These are phyloP conservation scores for Daphne laureola DNA, from an alignment of 441 rosid species.

Conservation along the genomic window DNA sequence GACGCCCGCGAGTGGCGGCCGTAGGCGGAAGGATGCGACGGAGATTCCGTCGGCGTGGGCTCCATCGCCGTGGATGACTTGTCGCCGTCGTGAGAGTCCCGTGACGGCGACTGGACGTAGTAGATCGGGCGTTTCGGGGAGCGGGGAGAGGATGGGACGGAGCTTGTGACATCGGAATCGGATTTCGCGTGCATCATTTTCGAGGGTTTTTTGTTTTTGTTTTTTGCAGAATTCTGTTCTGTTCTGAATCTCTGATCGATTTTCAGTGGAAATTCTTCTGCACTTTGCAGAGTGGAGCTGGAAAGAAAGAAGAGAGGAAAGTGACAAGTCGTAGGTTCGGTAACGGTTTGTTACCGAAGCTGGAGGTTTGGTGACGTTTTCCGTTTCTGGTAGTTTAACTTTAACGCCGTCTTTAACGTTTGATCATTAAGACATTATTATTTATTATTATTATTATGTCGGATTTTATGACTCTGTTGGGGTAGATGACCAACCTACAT, in stretches of 20 bases:
- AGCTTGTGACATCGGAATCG: conserved; percentile 70
- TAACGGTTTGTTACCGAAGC: background rate
- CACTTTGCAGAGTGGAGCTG: background rate
- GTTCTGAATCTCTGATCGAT: too few relatives aligned
- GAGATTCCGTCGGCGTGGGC: conserved; percentile 33
- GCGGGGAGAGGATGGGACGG: conserved; percentile 62
- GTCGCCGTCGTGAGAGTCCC: conserved; percentile 72
- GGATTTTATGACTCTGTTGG: too few relatives aligned
- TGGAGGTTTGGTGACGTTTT: conserved; percentile 14
- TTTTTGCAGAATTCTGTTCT: too few relatives aligned
- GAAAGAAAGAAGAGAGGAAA: background rate
- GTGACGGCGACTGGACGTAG: conserved; percentile 77
- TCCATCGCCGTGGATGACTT: conserved; percentile 39
- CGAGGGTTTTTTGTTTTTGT: background rate
- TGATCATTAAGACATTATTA: too few relatives aligned
- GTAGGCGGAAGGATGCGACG: conserved; percentile 36
- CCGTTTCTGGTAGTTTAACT: conserved; percentile 9
- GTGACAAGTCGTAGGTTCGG: conserved; percentile 5
- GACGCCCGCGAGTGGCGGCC: conserved; percentile 39
- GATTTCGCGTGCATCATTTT: conserved; percentile 44
- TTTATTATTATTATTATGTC: too few relatives aligned
- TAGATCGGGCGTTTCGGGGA: conserved; percentile 63
- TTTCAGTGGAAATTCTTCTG: background rate
- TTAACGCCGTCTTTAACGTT: conserved; percentile 4
- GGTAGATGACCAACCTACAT: too few relatives aligned